Evolutionary conservation across 2,329 filamentous ascomycete species (phyloP), one percentile per base, ranked within the genome.

Genomic region (Zymoseptoria pseudotritici): DNA sequence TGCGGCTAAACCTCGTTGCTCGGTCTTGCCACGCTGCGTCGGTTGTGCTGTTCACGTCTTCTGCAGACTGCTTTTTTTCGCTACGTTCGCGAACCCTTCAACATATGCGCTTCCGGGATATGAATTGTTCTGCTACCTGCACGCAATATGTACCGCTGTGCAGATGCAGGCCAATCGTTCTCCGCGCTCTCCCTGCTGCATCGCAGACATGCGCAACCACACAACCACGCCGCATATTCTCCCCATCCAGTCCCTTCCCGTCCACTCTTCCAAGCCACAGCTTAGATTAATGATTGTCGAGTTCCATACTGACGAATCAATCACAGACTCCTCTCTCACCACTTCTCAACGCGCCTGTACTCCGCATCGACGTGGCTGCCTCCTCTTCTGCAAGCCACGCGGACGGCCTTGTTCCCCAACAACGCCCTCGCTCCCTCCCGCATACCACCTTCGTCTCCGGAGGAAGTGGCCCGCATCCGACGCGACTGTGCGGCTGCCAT

Each of bases 351-450:
- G 13, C 36, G 36, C 36, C 36, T 46, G 36, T 46, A 46, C 36
- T 46, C 36, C 54, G 53, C 55, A 69, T 74, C 78, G 63, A 70
- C 72, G 63, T 72, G 75, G 61, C 66, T 81, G 31, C 78, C 79
- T 58, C 70, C 73, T 54, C 68, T 79, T 31, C 82, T 93, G 69
- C 84, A 85, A 72, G 83, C 85, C 66, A 81, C 89, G 69, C 89
- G 94, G 72, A 85, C 83, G 69, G 84, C 89, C 62, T 79, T 97
- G 58, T 97, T 97, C 73, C 93, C 94, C 66, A 88, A 90, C 76
- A 95, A 95, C 75, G 80, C 84, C 68, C 86, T 88, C 63, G 87
- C 86, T 61, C 82, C 84, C 65, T 79, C 86, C 67, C 81, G 82
- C 61, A 77, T 86, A 65, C 76, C 81, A 56, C 81, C 87, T 56